Conservation (phyloP, 139 green algal genomes). For the Chlamydomonas urium region DNA sequence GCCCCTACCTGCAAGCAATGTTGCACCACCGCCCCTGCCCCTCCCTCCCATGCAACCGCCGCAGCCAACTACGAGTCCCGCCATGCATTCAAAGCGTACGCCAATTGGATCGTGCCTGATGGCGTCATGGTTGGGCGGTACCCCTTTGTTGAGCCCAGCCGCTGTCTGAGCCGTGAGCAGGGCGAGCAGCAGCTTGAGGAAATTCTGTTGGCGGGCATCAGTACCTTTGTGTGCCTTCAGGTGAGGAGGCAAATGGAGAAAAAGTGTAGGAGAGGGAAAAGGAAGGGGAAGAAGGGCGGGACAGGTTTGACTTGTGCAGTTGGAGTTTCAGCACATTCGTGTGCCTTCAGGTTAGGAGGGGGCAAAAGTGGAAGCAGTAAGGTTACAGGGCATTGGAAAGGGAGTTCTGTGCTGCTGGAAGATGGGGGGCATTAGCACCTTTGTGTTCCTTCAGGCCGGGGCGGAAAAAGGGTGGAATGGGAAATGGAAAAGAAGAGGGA, state of each 20-base stretch:
- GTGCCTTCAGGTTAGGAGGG: neutral
- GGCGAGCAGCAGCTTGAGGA: slow-evolving; percentile 63
- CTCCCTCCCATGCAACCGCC: too few relatives aligned
- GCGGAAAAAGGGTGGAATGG: neutral
- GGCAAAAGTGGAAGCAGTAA: neutral
- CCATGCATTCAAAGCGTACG: slow-evolving; percentile 59
- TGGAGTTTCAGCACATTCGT: neutral
- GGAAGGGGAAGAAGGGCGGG: neutral
- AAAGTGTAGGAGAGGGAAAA: neutral
- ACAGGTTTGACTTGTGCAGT: neutral
- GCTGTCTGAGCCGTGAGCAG: slow-evolving; percentile 33
- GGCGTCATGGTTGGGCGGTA: slow-evolving; percentile 75
- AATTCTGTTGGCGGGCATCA: slow-evolving; percentile 65
- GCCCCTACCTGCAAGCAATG: too few relatives aligned
- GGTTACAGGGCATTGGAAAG: neutral
- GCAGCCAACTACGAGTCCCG: slow-evolving; percentile 48
- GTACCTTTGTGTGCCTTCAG: slow-evolving; percentile 75
- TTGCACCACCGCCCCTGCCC: too few relatives aligned
- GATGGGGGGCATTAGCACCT: neutral
- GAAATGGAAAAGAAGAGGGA: neutral
- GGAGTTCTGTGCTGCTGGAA: neutral
- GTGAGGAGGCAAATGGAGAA: slow-evolving; percentile 20
- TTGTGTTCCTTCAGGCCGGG: neutral
- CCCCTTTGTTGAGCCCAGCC: slow-evolving; percentile 74
- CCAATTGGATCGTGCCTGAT: slow-evolving; percentile 82